Percentiles rank a stretch among this genome's conserved stretches.
phyloP scores from a whole-genome alignment of 768 basidiomycete species.

The Tricholoma sp. region DNA sequence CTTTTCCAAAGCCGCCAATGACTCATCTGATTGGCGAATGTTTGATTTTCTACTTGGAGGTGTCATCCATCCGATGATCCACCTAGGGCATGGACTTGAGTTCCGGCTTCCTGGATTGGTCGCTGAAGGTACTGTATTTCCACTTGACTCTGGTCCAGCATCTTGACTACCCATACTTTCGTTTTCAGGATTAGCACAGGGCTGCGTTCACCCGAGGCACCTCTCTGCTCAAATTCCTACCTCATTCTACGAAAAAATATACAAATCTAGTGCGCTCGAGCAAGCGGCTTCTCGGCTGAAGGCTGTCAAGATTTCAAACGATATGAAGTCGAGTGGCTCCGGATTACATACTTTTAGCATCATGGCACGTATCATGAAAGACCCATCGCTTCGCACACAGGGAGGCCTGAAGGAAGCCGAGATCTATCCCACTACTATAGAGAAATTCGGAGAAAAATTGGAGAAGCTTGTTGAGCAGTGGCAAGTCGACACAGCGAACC shows the following conservation, averaged over 20 bases:
- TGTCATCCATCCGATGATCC: constrained; percentile 63
- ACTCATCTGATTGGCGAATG: constrained; percentile 29
- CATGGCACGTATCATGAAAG: constrained; percentile 14
- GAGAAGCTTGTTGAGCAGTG: constrained; percentile 12
- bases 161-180: background rate
- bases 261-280: background rate
- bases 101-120: constrained; percentile 55
- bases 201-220: constrained; percentile 40
- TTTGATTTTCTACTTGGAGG: constrained; percentile 54
- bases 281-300: constrained; percentile 11
- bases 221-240: constrained; percentile 20
- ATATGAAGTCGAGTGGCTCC: background rate
- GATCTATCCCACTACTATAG: constrained; percentile 10
- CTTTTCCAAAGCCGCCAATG: constrained; percentile 45
- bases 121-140: constrained; percentile 46
- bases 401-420: constrained; percentile 1
- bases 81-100: constrained; percentile 60
- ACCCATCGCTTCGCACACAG: constrained; percentile 12
- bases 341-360: constrained; percentile 16
- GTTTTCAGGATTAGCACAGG: constrained; percentile 48
- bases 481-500: constrained; percentile 13
- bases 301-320: constrained; percentile 3
- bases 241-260: constrained; percentile 7
- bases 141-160: constrained; percentile 1
- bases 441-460: constrained; percentile 5